Evolutionary conservation across 1,284 basidiomycete species (phyloP), one percentile per base, ranked within the genome.

Genomic region (Cutaneotrichosporon curvatum): DNA sequence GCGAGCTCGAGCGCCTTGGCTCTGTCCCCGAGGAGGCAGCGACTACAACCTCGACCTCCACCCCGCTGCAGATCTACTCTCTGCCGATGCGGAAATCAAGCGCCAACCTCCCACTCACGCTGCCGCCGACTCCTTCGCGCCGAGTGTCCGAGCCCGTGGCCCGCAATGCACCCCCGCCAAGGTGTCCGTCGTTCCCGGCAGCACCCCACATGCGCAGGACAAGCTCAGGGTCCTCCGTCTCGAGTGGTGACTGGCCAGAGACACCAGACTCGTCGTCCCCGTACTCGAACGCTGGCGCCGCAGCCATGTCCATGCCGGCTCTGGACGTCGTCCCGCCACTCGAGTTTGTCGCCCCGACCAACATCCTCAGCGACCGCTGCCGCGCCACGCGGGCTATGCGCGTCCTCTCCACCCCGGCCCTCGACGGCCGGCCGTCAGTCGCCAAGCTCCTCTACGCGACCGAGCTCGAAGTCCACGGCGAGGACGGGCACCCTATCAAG

Each of bases 401-500:
- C 16, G 22, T n/a, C 25, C 25, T 28, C 19, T 44, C 34, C 19
- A 31, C 14, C 19, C 15, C 15, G 7, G 25, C n/a, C 14, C 22
- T 30, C 34, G n/a, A 25, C 22, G 15, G 28, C 18, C 34, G 22
- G 21, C 35, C 35, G 16, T 31, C 35, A 2, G 46, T 57, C 15
- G 53, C 53, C 25, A 51, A 59, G 60, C 73, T 89, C 36, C 72
- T 76, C 14, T 75, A 77, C 22, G 86, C 84, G 4, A 78, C 81
- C 3, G 72, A 79, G 18, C 75, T 84, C 40, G 70, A 76, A 20
- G 77, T 91, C 42, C 74, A 83, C 40, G 78, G 79, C 42, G 81
- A 85, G 60, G 78, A 79, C 25, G 87, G 86, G 15, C 58, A 79
- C 8, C 74, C 77, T 10, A 72, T 85, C 34, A 74, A 73, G 21